Evolutionary conservation across 148 eudicot species (phyloP).

Genomic region (Vaccinium macrocarpon): DNA sequence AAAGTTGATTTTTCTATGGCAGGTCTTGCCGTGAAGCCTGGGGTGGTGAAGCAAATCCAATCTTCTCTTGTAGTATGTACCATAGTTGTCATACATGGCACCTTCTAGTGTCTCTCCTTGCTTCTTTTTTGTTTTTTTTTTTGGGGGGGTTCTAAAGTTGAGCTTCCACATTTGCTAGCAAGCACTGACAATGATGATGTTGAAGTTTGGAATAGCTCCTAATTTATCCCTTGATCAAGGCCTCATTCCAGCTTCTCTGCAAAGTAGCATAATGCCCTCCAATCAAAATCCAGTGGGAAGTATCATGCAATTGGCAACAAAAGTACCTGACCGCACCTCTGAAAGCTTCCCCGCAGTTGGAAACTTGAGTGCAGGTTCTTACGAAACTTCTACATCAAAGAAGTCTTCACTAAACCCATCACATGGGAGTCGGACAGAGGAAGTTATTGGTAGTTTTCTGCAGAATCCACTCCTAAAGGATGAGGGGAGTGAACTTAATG

Average conservation of each 20-base stretch:
- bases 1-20: constrained; percentile 22
- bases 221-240: constrained; percentile 53
- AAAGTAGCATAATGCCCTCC: constrained; percentile 48
- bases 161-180: constrained; percentile 39
- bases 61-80: constrained; percentile 53
- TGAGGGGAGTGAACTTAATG: constrained; percentile 30
- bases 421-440: constrained; percentile 55
- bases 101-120: background rate
- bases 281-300: constrained; percentile 50
- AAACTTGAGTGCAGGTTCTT: constrained; percentile 23
- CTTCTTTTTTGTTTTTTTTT: background rate
- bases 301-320: constrained; percentile 38
- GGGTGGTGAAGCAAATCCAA: constrained; percentile 72
- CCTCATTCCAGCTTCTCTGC: constrained; percentile 59
- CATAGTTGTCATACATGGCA: constrained; percentile 4
- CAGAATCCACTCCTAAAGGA: constrained; percentile 58
- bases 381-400: constrained; percentile 32
- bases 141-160: constrained; percentile 8
- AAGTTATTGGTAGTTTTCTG: constrained; percentile 56
- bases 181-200: constrained; percentile 56
- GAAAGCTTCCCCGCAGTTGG: constrained; percentile 27
- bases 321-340: constrained; percentile 23
- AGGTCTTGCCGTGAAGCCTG: constrained; percentile 95
- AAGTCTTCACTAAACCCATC: constrained; percentile 33
- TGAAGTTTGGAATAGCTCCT: constrained; percentile 62